These are phyloP conservation scores for Limnanthes douglasii DNA, from an alignment of 345 rosid species.

Conservation along the genomic window DNA sequence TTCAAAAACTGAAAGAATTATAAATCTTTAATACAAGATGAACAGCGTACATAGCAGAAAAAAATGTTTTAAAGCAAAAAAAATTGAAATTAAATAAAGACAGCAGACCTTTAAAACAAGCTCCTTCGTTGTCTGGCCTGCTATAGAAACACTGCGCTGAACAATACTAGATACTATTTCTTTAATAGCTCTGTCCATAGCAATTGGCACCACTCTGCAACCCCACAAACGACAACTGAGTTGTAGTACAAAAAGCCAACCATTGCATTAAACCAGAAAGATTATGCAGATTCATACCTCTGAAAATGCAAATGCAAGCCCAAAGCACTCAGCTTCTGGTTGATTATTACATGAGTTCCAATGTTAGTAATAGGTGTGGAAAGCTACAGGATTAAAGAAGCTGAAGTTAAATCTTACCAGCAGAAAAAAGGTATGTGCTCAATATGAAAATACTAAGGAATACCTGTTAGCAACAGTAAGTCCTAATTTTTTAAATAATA, in stretches of 20 bases:
- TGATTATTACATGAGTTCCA: constrained; percentile 71
- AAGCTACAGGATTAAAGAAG: constrained; percentile 33
- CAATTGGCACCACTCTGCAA: constrained; percentile 74
- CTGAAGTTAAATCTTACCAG: too few relatives aligned
- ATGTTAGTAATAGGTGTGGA: constrained; percentile 62
- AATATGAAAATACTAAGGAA: too few relatives aligned
- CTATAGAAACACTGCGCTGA: constrained; percentile 96
- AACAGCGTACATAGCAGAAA: too few relatives aligned
- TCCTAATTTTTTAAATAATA: constrained; percentile 1
- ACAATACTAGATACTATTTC: constrained; percentile 85
- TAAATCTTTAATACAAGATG: too few relatives aligned
- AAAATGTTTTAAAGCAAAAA: neutral
- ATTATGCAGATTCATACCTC: constrained; percentile 37
- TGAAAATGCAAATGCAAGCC: constrained; percentile 84
- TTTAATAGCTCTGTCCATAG: constrained; percentile 91
- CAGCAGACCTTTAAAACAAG: constrained; percentile 81
- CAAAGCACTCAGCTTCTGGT: constrained; percentile 51
- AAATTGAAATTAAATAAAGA: neutral
- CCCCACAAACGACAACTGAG: neutral
- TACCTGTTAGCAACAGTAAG: too few relatives aligned
- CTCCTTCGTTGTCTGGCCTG: constrained; percentile 95
- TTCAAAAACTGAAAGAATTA: too few relatives aligned
- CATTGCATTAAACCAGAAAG: neutral
- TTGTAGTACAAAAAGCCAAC: constrained; percentile 3
- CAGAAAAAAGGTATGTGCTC: neutral